A percentile compares a stretch with the other conserved stretches of the same genome.
Conservation (phyloP, 139 green algal genomes). For the Chlorella sp. region DNA sequence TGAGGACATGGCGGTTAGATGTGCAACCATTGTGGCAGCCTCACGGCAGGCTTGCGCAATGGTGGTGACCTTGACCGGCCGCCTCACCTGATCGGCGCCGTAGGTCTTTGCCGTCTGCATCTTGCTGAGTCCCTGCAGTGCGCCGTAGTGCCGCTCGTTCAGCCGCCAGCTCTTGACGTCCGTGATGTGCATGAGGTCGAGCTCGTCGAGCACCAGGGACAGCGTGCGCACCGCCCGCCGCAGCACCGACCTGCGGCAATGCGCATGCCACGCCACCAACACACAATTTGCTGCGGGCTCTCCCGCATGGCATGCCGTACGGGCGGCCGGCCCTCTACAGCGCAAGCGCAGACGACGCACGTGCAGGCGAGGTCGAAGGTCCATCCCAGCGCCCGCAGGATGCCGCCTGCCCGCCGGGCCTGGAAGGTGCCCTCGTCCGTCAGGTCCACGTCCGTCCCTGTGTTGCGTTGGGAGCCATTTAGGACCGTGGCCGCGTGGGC, state of each 20-base stretch:
- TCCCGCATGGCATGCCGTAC: background rate
- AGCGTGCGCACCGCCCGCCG: constrained; percentile 20
- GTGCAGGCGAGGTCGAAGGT: constrained; percentile 20
- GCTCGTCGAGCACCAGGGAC: constrained; percentile 12
- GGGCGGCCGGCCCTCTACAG: no score
- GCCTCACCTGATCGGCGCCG: constrained; percentile 19
- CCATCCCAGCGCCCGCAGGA: constrained; percentile 13
- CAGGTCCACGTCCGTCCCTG: constrained; percentile 21
- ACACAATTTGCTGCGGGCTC: background rate
- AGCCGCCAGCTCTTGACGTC: constrained; percentile 31
- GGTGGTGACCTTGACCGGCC: background rate
- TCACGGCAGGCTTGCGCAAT: background rate
- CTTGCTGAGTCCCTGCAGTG: constrained; percentile 36
- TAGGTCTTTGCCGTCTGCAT: constrained; percentile 16
- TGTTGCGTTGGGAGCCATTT: no score
- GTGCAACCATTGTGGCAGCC: background rate
- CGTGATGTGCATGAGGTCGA: constrained; percentile 13
- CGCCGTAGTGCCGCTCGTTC: constrained; percentile 41
- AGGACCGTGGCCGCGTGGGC: background rate
- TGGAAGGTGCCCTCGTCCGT: constrained; percentile 10
- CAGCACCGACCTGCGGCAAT: constrained; percentile 11
- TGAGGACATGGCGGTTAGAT: no score
- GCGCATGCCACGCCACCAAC: background rate
- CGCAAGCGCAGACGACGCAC: background rate
- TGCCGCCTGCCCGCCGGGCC: constrained; percentile 10